Percentiles rank a stretch among this genome's conserved stretches.
Conservation (phyloP, 345 rosid species). For the Eucalyptus sp. region DNA sequence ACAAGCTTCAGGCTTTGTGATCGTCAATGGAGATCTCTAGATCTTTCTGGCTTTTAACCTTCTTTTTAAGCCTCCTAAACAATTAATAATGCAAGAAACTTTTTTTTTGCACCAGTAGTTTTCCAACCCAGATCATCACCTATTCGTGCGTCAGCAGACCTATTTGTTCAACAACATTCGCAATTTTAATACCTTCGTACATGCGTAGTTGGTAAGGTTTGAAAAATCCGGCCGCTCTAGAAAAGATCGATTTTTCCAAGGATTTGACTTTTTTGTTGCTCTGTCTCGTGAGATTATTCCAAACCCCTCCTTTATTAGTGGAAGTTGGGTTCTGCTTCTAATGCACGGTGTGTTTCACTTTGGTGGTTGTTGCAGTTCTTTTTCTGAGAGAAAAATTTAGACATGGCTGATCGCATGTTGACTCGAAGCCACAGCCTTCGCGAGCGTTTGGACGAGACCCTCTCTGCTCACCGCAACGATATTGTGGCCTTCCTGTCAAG, state of each 20-base stretch:
- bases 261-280: not conserved
- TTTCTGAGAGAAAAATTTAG: not conserved
- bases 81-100: not conserved
- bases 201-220: constrained; percentile 3
- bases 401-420: constrained; percentile 41
- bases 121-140: not conserved
- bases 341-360: not conserved
- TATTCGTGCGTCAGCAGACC: not conserved
- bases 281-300: not conserved
- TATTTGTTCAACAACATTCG: not conserved
- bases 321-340: not conserved
- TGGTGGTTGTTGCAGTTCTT: not conserved
- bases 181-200: not conserved
- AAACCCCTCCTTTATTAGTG: not conserved
- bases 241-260: not conserved
- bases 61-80: not conserved
- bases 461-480: constrained; percentile 48
- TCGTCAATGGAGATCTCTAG: not conserved
- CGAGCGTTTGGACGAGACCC: constrained; percentile 73
- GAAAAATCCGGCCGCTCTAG: constrained; percentile 4
- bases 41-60: not conserved
- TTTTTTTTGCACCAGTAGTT: not conserved
- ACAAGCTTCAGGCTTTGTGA: not conserved
- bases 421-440: constrained; percentile 64
- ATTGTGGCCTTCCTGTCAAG: constrained; percentile 64